Conservation (phyloP, 306 rosid genomes). For the Gleditsia sinensis region DNA sequence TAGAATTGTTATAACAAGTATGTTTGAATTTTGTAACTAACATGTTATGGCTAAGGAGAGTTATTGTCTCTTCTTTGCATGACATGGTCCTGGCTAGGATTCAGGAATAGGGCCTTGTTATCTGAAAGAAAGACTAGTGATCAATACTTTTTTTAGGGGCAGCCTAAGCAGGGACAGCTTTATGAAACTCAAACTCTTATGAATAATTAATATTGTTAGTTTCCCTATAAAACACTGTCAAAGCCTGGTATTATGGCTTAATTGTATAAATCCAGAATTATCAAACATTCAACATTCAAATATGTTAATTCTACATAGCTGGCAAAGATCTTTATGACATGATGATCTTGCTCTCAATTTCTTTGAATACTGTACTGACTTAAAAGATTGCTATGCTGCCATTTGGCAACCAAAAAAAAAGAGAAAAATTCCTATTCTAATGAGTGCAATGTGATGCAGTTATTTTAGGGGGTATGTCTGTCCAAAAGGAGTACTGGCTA, state of each 20-base stretch:
- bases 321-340: neutral
- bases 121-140: conserved; percentile 23
- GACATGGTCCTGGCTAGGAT: conserved; percentile 18
- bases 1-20: neutral
- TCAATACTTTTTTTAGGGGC: neutral
- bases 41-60: neutral
- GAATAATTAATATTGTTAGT: conserved; percentile 1
- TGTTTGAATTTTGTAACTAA: neutral
- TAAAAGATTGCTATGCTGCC: neutral
- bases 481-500: conserved; percentile 20
- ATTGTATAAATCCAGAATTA: neutral
- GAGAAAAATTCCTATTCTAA: neutral
- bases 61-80: conserved; percentile 13
- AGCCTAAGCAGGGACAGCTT: neutral
- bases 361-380: neutral
- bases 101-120: conserved; percentile 18
- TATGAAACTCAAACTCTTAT: conserved; percentile 8
- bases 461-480: conserved; percentile 13
- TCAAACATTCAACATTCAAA: neutral
- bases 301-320: neutral
- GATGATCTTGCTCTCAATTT: neutral
- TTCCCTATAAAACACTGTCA: neutral
- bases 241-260: neutral
- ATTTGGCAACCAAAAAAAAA: too few relatives aligned
- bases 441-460: conserved; percentile 15